Conservation (phyloP, 2,329 filamentous ascomycete species). For the Sordariomycetes sp. region DNA sequence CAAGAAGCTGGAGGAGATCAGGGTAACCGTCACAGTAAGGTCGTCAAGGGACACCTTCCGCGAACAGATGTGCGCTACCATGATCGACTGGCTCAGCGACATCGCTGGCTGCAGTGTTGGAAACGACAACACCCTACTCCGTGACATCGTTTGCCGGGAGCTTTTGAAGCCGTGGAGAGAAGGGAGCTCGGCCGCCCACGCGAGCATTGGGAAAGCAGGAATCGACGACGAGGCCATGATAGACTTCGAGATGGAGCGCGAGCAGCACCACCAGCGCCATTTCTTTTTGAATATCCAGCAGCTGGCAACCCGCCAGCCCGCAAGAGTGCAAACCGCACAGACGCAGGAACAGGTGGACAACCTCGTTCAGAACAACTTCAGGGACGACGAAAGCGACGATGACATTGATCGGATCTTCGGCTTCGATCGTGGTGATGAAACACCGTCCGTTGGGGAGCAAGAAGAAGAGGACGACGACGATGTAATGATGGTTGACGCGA, state of each 20-base stretch:
- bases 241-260: constrained; percentile 30
- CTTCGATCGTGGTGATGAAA: constrained; percentile 29
- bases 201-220: constrained; percentile 63
- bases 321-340: constrained; percentile 9
- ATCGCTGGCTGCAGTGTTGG: constrained; percentile 84
- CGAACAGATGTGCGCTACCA: constrained; percentile 97
- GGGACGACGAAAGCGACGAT: constrained; percentile 34
- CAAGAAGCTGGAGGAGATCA: constrained; percentile 85
- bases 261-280: constrained; percentile 23
- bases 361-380: constrained; percentile 20
- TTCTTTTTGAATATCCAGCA: constrained; percentile 18
- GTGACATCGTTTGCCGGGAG: constrained; percentile 80
- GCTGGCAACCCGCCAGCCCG: constrained; percentile 11
- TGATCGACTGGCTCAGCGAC: constrained; percentile 92
- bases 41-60: constrained; percentile 91
- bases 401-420: constrained; percentile 17
- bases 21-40: constrained; percentile 88
- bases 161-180: constrained; percentile 78
- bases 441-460: constrained; percentile 19
- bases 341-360: background rate
- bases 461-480: constrained; percentile 41
- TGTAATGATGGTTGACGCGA: constrained; percentile 46
- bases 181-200: constrained; percentile 75
- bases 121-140: constrained; percentile 65
- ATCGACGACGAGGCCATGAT: constrained; percentile 71